Percentiles rank a stretch among this genome's conserved stretches.
phyloP scores from a whole-genome alignment of 352 stramenopile species.

The Globisporangium echinulatum region DNA sequence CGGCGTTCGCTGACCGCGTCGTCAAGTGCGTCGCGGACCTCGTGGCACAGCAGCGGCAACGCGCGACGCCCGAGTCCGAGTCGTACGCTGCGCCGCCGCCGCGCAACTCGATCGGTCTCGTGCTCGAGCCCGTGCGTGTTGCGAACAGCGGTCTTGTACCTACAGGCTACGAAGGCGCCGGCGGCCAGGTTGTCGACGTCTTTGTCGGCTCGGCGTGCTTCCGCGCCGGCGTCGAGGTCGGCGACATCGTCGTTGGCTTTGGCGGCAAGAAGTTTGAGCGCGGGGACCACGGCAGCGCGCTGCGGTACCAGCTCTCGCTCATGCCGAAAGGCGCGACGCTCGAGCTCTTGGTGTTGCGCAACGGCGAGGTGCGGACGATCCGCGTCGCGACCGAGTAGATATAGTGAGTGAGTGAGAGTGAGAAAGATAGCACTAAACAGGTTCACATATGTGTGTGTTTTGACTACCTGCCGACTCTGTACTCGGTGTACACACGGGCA shows the following conservation, averaged over 20 bases:
- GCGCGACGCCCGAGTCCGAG: conserved; percentile 20
- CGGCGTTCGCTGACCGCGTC: conserved; percentile 20
- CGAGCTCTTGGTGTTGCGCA: conserved; percentile 35
- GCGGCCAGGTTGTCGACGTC: conserved; percentile 41
- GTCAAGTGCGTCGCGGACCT: conserved; percentile 36
- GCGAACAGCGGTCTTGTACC: conserved; percentile 18
- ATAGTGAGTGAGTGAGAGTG: not conserved
- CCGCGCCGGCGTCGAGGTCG: conserved; percentile 38
- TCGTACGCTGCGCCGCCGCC: conserved; percentile 33
- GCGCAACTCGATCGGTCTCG: conserved; percentile 42
- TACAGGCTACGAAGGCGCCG: conserved; percentile 32
- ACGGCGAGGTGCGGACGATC: conserved; percentile 30
- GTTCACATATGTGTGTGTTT: no score
- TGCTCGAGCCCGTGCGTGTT: conserved; percentile 35
- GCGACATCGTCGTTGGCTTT: conserved; percentile 49
- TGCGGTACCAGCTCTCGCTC: conserved; percentile 46
- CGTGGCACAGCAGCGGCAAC: conserved; percentile 34
- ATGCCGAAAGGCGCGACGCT: conserved; percentile 49
- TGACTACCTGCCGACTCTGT: no score
- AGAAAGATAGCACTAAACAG: no score
- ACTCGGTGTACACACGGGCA: not conserved
- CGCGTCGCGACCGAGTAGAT: conserved; percentile 37
- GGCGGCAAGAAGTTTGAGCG: conserved; percentile 34
- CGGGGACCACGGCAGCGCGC: conserved; percentile 39
- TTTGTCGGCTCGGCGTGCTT: conserved; percentile 43